phyloP scores from a whole-genome alignment of 768 basidiomycete genomes.

The Tylopilus subfusipes region DNA sequence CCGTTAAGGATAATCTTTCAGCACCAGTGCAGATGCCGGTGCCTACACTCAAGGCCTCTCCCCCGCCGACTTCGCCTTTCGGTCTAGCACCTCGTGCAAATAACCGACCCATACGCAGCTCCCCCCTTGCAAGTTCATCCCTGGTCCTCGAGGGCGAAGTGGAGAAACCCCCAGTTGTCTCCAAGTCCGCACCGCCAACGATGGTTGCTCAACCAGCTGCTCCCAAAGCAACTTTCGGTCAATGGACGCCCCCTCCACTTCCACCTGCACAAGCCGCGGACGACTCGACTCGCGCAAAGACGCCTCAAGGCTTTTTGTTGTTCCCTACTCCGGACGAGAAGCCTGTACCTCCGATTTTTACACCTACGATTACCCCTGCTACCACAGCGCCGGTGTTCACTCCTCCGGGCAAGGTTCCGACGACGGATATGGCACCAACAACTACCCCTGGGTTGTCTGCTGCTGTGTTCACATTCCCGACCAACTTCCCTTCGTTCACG shows the following conservation, averaged over 20 bases:
- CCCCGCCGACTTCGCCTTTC: constrained; percentile 35
- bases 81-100: constrained; percentile 48
- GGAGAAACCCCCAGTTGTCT: constrained; percentile 8
- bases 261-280: constrained; percentile 11
- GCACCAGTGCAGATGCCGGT: constrained; percentile 11
- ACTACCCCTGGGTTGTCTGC: constrained; percentile 2
- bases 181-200: constrained; percentile 19
- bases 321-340: constrained; percentile 21
- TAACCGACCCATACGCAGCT: constrained; percentile 64
- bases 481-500: constrained; percentile 10
- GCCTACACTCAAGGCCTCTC: constrained; percentile 16
- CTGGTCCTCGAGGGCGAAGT: constrained; percentile 42
- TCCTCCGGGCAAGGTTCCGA: background rate
- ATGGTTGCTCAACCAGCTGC: constrained; percentile 36
- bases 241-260: constrained; percentile 27
- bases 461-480: constrained; percentile 8
- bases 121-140: constrained; percentile 62
- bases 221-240: constrained; percentile 39
- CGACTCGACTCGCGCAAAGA: constrained; percentile 40
- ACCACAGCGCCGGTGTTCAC: background rate
- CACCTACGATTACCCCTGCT: constrained; percentile 2
- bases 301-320: constrained; percentile 44
- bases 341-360: constrained; percentile 5
- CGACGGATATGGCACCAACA: constrained; percentile 6
- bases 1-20: constrained; percentile 40